Percentiles rank a stretch among this genome's conserved stretches.
phyloP scores from a whole-genome alignment of 228 moss, liverwort and hornwort genomes.

The Sphagnum magellanicum region DNA sequence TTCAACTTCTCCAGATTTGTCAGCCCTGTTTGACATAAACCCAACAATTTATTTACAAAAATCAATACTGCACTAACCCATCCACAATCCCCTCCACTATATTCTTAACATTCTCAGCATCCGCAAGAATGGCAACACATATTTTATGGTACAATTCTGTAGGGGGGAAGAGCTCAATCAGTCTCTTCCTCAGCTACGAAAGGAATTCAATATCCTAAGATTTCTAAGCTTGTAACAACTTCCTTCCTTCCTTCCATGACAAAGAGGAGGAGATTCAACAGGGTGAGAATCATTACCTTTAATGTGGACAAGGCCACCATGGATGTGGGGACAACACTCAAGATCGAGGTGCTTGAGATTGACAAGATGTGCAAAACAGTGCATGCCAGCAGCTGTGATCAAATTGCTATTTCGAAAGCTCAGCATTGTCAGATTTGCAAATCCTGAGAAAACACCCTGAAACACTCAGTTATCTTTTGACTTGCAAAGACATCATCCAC shows the following conservation, averaged over 20 bases:
- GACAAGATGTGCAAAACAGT: slow-evolving; percentile 56
- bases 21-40: slow-evolving; percentile 30
- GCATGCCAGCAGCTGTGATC: slow-evolving; percentile 76
- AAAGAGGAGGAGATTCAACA: too few species aligned
- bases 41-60: too few species aligned
- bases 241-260: too few species aligned
- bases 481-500: not conserved
- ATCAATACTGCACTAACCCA: too few species aligned
- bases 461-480: not conserved
- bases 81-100: too few species aligned
- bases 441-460: slow-evolving; percentile 28
- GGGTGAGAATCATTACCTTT: slow-evolving; percentile 22
- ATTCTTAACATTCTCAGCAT: too few species aligned
- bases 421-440: slow-evolving; percentile 62
- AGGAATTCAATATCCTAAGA: too few species aligned
- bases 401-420: slow-evolving; percentile 65
- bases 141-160: too few species aligned
- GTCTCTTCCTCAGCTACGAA: too few species aligned
- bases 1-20: slow-evolving; percentile 73
- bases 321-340: slow-evolving; percentile 66
- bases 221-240: too few species aligned
- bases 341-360: slow-evolving; percentile 77
- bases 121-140: too few species aligned
- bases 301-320: slow-evolving; percentile 74
- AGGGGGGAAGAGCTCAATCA: too few species aligned